Conservation (phyloP, 805 yeast species). For the Ogataea ganodermae region DNA sequence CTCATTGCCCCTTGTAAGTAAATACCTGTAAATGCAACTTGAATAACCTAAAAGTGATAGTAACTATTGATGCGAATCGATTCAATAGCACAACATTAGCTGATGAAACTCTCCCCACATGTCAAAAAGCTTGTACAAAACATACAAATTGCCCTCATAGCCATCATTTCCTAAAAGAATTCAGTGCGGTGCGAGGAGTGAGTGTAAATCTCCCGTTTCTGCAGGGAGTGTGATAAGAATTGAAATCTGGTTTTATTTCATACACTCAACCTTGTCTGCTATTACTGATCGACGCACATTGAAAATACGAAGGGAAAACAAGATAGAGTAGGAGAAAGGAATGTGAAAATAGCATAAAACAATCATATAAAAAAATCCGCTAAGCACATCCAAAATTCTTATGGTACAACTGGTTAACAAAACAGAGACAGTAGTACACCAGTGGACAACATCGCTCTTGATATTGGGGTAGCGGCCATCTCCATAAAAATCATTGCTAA, state of each 20-base stretch:
- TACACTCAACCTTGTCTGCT: too few relatives aligned
- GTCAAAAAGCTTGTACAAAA: background rate
- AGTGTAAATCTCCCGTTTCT: background rate
- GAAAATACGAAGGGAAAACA: background rate
- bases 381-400: background rate
- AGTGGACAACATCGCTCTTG: too few relatives aligned
- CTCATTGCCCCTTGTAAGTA: background rate
- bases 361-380: background rate
- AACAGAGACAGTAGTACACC: too few relatives aligned
- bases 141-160: background rate
- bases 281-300: too few relatives aligned
- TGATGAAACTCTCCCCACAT: background rate
- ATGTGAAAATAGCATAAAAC: background rate
- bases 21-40: background rate
- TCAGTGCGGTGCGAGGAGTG: background rate
- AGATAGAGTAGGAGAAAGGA: background rate
- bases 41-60: background rate
- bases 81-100: background rate
- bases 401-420: background rate
- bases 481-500: conserved; percentile 14
- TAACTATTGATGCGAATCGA: background rate
- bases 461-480: too few relatives aligned
- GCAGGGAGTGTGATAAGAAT: background rate
- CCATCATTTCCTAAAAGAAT: background rate
- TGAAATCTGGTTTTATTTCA: too few relatives aligned